Evolutionary conservation across 257 asterid species (phyloP).

Genomic region (Nemophila menziesii): DNA sequence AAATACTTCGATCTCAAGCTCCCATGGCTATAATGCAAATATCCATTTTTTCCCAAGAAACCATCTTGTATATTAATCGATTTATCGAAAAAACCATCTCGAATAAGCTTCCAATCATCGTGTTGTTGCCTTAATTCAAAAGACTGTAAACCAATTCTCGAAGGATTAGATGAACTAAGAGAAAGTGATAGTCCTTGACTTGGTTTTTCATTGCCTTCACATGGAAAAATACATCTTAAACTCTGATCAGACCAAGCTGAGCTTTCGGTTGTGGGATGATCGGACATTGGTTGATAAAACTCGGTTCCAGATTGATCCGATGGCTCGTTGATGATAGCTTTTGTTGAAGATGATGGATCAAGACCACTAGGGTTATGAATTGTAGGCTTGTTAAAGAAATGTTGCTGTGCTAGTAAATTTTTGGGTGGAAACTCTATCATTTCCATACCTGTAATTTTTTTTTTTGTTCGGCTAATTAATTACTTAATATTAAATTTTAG

Average conservation of each 20-base stretch:
- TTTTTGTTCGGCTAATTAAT: too few species aligned
- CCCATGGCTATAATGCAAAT: slow-evolving; percentile 7
- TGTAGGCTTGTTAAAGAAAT: slow-evolving; percentile 28
- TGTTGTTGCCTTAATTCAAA: slow-evolving; percentile 42
- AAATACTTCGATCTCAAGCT: slow-evolving; percentile 40
- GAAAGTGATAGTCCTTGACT: slow-evolving; percentile 86
- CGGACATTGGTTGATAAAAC: slow-evolving; percentile 15
- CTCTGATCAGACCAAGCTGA: slow-evolving; percentile 25
- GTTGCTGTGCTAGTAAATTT: slow-evolving; percentile 14
- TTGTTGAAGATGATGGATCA: slow-evolving; percentile 37
- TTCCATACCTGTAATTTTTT: slow-evolving; percentile 43
- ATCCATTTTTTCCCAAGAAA: slow-evolving; percentile 15
- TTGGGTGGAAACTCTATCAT: slow-evolving; percentile 57
- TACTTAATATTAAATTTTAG: too few species aligned
- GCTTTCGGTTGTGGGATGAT: slow-evolving; percentile 11
- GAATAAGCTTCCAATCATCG: slow-evolving; percentile 28
- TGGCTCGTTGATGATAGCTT: slow-evolving; percentile 15
- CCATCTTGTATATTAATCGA: slow-evolving; percentile 26
- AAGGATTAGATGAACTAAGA: slow-evolving; percentile 49
- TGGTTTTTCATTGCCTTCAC: slow-evolving; percentile 73
- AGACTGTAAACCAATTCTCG: slow-evolving; percentile 45
- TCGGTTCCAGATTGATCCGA: not conserved
- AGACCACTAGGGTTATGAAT: slow-evolving; percentile 5
- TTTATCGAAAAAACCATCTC: slow-evolving; percentile 17
- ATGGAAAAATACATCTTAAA: slow-evolving; percentile 46